Conservation (phyloP, 169 alveolate genomes). For the Cryptosporidium canis region DNA sequence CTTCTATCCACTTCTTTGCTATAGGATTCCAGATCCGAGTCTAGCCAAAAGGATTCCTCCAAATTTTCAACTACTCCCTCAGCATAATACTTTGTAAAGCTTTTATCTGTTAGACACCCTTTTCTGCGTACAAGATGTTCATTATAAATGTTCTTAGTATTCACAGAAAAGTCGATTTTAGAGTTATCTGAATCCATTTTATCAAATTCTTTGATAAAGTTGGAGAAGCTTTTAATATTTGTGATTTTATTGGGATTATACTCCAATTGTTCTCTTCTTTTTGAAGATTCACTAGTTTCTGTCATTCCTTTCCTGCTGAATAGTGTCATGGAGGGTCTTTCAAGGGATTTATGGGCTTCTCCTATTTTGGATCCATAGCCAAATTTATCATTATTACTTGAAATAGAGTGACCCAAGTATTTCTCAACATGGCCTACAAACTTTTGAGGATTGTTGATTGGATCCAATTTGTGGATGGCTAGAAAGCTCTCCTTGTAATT, state of each 20-base stretch:
- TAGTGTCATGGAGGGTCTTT: background rate
- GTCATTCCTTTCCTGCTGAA: background rate
- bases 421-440: slow-evolving; percentile 53
- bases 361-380: background rate
- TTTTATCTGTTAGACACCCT: slow-evolving; percentile 67
- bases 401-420: slow-evolving; percentile 31
- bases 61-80: background rate
- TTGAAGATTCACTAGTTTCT: background rate
- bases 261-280: background rate
- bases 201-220: background rate
- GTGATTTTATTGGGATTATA: background rate
- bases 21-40: slow-evolving; percentile 50
- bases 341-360: background rate
- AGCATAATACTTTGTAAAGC: slow-evolving; percentile 18
- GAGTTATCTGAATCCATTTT: background rate
- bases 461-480: slow-evolving; percentile 33
- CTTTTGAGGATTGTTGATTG: slow-evolving; percentile 49
- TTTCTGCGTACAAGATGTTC: slow-evolving; percentile 22
- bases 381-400: background rate
- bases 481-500: slow-evolving; percentile 57
- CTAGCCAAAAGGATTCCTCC: slow-evolving; percentile 60
- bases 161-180: background rate
- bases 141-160: background rate
- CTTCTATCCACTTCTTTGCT: slow-evolving; percentile 31
- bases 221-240: slow-evolving; percentile 26